Evolutionary conservation across 257 asterid species (phyloP).

Genomic region (Echium plantagineum): DNA sequence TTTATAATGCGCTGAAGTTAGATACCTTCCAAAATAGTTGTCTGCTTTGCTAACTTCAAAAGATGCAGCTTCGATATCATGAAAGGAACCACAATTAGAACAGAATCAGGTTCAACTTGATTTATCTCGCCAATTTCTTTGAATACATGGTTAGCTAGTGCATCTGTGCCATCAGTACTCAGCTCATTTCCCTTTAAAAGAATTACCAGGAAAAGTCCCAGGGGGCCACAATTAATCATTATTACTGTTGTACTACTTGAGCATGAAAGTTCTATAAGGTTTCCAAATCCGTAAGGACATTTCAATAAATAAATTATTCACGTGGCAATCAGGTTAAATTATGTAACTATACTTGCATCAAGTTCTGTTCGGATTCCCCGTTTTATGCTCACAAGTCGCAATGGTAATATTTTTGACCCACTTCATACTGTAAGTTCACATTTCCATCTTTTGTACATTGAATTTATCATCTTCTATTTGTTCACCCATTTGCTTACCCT

Average conservation of each 20-base stretch:
- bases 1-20: too few relatives aligned
- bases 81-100: slow-evolving; percentile 43
- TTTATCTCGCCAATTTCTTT: slow-evolving; percentile 21
- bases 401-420: too few relatives aligned
- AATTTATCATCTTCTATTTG: too few relatives aligned
- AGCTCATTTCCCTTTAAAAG: slow-evolving; percentile 26
- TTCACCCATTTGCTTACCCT: too few relatives aligned
- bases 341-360: too few relatives aligned
- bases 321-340: background rate
- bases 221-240: background rate
- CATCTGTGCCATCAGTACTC: slow-evolving; percentile 20
- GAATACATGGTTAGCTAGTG: slow-evolving; percentile 30
- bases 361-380: too few relatives aligned
- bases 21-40: slow-evolving; percentile 41
- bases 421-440: too few relatives aligned
- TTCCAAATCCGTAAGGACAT: background rate
- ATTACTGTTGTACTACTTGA: too few relatives aligned
- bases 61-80: slow-evolving; percentile 50
- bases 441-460: too few relatives aligned
- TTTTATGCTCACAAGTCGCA: too few relatives aligned
- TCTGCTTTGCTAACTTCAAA: slow-evolving; percentile 35
- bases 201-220: background rate
- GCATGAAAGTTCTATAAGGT: background rate
- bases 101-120: slow-evolving; percentile 48
- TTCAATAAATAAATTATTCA: background rate